Conservation (phyloP, 495 filamentous ascomycete species). For the Echria macrotheca region DNA sequence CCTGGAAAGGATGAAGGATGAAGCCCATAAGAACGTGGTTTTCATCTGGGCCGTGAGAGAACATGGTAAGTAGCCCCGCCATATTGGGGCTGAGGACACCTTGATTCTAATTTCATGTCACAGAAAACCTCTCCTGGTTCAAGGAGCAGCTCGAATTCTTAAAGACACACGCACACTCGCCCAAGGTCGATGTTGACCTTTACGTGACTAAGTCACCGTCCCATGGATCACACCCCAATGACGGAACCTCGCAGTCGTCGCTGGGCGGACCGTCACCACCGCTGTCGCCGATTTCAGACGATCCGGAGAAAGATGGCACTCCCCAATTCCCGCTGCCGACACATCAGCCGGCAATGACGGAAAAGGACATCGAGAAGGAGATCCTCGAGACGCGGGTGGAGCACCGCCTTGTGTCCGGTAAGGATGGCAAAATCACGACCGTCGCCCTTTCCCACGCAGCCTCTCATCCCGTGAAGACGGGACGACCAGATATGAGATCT, state of each 20-base stretch:
- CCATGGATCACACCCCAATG: constrained; percentile 5
- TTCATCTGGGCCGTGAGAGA: constrained; percentile 51
- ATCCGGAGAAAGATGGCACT: constrained; percentile 19
- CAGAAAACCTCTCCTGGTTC: constrained; percentile 45
- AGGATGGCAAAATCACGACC: constrained; percentile 10
- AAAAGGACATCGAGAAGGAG: constrained; percentile 18
- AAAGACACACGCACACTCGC: constrained; percentile 34
- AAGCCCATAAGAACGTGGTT: constrained; percentile 41
- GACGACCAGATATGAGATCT: constrained; percentile 37
- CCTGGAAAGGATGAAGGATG: constrained; percentile 38
- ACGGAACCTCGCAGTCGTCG: constrained; percentile 18
- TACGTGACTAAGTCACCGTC: constrained; percentile 37
- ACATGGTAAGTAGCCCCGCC: constrained; percentile 41
- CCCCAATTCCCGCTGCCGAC: constrained; percentile 5
- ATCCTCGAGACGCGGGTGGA: constrained; percentile 20
- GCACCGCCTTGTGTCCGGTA: constrained; percentile 8
- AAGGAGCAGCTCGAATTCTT: constrained; percentile 43
- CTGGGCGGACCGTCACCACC: constrained; percentile 14
- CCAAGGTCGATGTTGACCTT: constrained; percentile 41
- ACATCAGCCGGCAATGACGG: constrained; percentile 3
- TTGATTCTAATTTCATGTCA: not conserved
- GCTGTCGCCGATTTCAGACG: constrained; percentile 13
- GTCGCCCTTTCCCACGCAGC: constrained; percentile 6
- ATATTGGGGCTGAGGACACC: too few species aligned
- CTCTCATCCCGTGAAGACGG: constrained; percentile 25